Evolutionary conservation across 805 yeast genomes (phyloP).

Genomic region (Saitoella complicata): DNA sequence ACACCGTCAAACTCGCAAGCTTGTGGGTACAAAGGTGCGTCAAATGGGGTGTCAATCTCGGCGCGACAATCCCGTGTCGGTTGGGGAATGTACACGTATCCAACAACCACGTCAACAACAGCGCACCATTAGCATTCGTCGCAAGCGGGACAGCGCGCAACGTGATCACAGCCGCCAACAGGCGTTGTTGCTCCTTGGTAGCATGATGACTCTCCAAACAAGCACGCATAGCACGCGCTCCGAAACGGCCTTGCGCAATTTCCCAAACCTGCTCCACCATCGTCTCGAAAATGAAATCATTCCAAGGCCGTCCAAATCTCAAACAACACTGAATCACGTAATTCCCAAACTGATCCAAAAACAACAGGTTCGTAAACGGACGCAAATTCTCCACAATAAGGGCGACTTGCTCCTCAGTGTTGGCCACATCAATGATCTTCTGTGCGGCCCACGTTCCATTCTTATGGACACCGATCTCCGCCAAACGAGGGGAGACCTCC

Average conservation of each 20-base stretch:
- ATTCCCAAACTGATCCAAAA: conserved; percentile 92
- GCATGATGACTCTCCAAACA: conserved; percentile 69
- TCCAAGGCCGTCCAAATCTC: conserved; percentile 76
- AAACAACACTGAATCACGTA: conserved; percentile 90
- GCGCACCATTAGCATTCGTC: conserved; percentile 71
- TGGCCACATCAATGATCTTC: conserved; percentile 67
- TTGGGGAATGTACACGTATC: conserved; percentile 62
- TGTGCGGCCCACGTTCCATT: conserved; percentile 99
- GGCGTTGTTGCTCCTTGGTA: conserved; percentile 47
- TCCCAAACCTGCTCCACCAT: conserved; percentile 62
- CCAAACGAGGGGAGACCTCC: conserved; percentile 58
- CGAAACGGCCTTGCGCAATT: conserved; percentile 78
- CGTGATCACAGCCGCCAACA: conserved; percentile 63
- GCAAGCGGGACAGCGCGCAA: conserved; percentile 65
- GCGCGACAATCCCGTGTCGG: conserved; percentile 50
- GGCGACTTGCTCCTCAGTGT: conserved; percentile 43
- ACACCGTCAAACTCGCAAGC: conserved; percentile 64
- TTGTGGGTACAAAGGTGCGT: conserved; percentile 59
- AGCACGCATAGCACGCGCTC: conserved; percentile 88
- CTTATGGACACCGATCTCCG: conserved; percentile 88
- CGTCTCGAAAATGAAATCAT: conserved; percentile 75
- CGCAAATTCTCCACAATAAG: conserved; percentile 53
- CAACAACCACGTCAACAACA: conserved; percentile 83
- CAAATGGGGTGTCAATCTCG: conserved; percentile 44
- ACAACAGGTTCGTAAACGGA: conserved; percentile 69